These are phyloP conservation scores for Lepraria neglecta DNA, from an alignment of 495 filamentous ascomycete species.

Conservation along the genomic window DNA sequence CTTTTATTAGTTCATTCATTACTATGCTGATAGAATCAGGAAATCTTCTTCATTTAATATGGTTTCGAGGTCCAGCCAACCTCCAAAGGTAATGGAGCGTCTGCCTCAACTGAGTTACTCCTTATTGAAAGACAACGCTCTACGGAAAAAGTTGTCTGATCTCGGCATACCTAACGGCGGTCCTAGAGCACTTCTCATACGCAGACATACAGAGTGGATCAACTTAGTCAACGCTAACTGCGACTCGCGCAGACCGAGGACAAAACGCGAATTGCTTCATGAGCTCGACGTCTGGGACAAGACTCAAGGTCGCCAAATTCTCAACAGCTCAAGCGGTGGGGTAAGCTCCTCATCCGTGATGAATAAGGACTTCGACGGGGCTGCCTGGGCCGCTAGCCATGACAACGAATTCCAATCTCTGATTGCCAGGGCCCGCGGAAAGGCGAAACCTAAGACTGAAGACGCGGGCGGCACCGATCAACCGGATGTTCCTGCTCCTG, in stretches of 20 bases:
- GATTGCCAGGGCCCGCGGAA: conserved; percentile 61
- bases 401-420: conserved; percentile 65
- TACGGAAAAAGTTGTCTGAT: conserved; percentile 75
- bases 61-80: conserved; percentile 22
- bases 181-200: conserved; percentile 58
- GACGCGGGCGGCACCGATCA: neutral
- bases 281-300: conserved; percentile 82
- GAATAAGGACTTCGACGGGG: conserved; percentile 77
- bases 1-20: neutral
- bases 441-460: conserved; percentile 27
- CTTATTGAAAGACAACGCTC: conserved; percentile 63
- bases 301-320: conserved; percentile 48
- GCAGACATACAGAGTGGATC: conserved; percentile 85
- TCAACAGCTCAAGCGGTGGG: conserved; percentile 20
- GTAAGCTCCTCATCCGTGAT: conserved; percentile 45
- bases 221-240: conserved; percentile 96
- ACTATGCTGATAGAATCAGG: conserved; percentile 9
- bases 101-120: conserved; percentile 75
- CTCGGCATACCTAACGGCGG: conserved; percentile 74
- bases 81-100: conserved; percentile 45
- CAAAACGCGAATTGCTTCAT: conserved; percentile 61
- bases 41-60: conserved; percentile 16
- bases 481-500: neutral
- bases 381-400: conserved; percentile 68
- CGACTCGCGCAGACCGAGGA: conserved; percentile 67